Conservation (phyloP, 2,329 filamentous ascomycete species). For the Pestalotiopsis sp. region DNA sequence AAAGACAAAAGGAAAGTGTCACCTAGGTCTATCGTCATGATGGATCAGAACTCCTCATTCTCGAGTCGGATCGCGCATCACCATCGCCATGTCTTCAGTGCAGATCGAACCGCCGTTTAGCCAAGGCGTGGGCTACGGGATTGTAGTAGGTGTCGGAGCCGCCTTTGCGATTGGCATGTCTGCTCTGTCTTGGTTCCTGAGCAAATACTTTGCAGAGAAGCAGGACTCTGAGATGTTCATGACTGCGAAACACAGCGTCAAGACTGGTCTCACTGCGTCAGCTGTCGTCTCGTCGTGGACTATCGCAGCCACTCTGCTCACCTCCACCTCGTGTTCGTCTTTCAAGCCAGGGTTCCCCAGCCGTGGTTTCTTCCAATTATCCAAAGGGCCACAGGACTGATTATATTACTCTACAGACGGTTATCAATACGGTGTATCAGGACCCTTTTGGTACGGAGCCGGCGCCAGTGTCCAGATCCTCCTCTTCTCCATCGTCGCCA, state of each 20-base stretch:
- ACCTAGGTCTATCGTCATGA: no score
- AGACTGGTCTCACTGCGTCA: conserved; percentile 81
- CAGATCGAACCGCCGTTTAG: conserved; percentile 35
- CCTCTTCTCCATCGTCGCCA: conserved; percentile 84
- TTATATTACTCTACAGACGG: conserved; percentile 51
- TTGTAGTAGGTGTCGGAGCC: conserved; percentile 73
- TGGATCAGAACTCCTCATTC: background rate
- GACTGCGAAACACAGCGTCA: conserved; percentile 82
- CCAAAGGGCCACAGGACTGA: background rate
- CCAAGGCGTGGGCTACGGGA: conserved; percentile 74
- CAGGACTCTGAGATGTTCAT: conserved; percentile 92
- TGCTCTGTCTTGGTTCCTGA: conserved; percentile 68
- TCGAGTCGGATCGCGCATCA: background rate
- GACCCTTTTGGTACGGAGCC: conserved; percentile 62
- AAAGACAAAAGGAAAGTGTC: no score
- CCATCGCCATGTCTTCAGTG: background rate
- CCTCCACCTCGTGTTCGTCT: conserved; percentile 58
- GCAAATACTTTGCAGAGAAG: conserved; percentile 56
- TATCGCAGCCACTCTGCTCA: conserved; percentile 81
- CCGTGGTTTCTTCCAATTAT: background rate
- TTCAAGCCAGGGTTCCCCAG: background rate
- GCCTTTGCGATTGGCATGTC: conserved; percentile 76
- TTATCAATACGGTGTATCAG: conserved; percentile 73
- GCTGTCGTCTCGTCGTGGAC: conserved; percentile 91
- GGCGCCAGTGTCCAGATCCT: conserved; percentile 82